A percentile compares a stretch with the other conserved stretches of the same genome.
These are phyloP conservation scores for Chlamydomonas sphaeroides DNA, from an alignment of 139 green algal species.

Conservation along the genomic window DNA sequence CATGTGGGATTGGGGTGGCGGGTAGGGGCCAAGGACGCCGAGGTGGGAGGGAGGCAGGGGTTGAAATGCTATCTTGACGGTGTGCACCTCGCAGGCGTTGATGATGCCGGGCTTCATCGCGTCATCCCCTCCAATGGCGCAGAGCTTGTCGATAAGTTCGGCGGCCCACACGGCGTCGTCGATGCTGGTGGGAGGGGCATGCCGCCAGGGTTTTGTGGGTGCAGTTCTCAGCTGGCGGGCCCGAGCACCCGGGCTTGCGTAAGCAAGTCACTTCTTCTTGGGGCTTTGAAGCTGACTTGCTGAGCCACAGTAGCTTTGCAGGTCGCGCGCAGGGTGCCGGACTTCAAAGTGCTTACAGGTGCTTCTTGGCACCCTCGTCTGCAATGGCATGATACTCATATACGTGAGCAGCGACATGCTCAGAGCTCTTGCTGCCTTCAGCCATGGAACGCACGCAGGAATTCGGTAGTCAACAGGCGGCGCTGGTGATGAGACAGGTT, in stretches of 20 bases:
- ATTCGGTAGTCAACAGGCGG: too few species aligned
- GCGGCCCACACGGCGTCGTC: constrained; percentile 3
- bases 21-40: too few species aligned
- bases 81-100: constrained; percentile 40
- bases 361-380: neutral
- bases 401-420: neutral
- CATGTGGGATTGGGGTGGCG: too few species aligned
- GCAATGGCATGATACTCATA: neutral
- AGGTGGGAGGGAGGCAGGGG: too few species aligned
- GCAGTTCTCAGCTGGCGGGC: neutral
- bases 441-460: too few species aligned
- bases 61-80: too few species aligned
- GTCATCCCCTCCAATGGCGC: neutral
- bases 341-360: neutral
- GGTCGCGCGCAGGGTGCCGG: neutral
- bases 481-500: too few species aligned
- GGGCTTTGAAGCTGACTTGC: too few species aligned
- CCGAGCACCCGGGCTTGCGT: neutral
- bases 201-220: neutral
- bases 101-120: constrained; percentile 29
- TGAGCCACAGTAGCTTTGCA: neutral
- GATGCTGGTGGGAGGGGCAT: neutral
- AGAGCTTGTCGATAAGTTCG: constrained; percentile 10
- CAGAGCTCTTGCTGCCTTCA: too few species aligned
- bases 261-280: neutral